These are phyloP conservation scores for Ophiostoma sp. DNA, from an alignment of 2,329 filamentous ascomycete species.

Conservation along the genomic window DNA sequence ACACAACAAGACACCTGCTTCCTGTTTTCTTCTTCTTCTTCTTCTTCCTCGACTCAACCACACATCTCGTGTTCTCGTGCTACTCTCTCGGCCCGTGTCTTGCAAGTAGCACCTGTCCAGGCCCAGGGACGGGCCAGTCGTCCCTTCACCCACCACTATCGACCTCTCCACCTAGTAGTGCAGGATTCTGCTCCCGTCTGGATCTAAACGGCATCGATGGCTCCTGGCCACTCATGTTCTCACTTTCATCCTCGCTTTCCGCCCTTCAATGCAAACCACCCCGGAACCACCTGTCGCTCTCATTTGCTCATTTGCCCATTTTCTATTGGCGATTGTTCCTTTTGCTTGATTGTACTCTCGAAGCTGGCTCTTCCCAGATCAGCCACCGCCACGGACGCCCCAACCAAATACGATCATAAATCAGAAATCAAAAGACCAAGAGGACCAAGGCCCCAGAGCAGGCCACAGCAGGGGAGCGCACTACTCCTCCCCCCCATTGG, in stretches of 20 bases:
- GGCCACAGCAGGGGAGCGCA: neutral
- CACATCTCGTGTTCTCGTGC: conserved; percentile 1
- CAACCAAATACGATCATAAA: conserved; percentile 4
- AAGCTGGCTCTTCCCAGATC: neutral
- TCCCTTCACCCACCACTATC: neutral
- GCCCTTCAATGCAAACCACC: neutral
- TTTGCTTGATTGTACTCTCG: neutral
- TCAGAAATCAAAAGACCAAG: conserved; percentile 7
- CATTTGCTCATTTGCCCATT: neutral
- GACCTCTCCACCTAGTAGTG: neutral
- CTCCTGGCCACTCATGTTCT: conserved; percentile 3
- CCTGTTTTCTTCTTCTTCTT: neutral
- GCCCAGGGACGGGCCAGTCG: conserved; percentile 11
- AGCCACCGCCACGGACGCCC: neutral
- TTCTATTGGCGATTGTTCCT: neutral
- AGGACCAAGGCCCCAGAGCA: neutral
- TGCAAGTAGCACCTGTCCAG: conserved; percentile 12
- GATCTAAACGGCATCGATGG: conserved; percentile 14
- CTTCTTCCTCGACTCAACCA: neutral
- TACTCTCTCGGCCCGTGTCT: conserved; percentile 8
- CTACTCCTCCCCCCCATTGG: conserved; percentile 1
- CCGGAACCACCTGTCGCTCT: neutral
- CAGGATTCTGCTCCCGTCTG: conserved; percentile 17
- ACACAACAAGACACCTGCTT: neutral
- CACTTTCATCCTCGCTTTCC: neutral